Evolutionary conservation across 305 asterid species (phyloP).

Genomic region (Fraxinus dipetala): DNA sequence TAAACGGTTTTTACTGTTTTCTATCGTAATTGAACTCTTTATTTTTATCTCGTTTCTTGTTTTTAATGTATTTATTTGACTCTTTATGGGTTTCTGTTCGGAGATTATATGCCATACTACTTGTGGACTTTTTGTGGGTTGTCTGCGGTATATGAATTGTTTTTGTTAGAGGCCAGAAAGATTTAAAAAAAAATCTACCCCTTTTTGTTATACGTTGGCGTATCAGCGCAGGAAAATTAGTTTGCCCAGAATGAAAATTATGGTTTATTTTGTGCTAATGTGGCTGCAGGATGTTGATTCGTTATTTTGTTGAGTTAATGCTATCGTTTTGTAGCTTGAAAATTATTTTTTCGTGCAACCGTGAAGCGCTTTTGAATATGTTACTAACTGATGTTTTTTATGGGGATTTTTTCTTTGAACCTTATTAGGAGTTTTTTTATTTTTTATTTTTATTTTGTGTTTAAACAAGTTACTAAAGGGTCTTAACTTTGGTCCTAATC

Average conservation of each 20-base stretch:
- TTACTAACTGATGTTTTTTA: not conserved
- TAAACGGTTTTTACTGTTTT: conserved; percentile 49
- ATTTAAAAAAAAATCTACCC: too few species aligned
- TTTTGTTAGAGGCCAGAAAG: not conserved
- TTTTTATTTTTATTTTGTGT: not conserved
- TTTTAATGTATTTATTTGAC: not conserved
- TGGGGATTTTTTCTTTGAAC: not conserved
- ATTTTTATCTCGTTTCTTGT: not conserved
- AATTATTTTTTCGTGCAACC: not conserved
- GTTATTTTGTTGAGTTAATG: not conserved
- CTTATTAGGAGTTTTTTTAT: not conserved
- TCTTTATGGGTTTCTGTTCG: not conserved
- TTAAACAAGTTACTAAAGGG: not conserved
- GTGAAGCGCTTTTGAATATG: not conserved
- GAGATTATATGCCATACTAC: not conserved
- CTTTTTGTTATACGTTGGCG: not conserved
- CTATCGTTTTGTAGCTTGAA: not conserved
- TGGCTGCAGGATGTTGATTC: not conserved
- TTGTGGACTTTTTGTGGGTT: not conserved
- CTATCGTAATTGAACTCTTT: not conserved
- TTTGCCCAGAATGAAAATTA: not conserved
- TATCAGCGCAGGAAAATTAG: not conserved
- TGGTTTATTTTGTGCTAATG: not conserved
- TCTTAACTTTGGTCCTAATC: not conserved
- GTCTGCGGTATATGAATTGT: not conserved